Percentiles rank a stretch among this genome's conserved stretches.
Conservation (phyloP, 2,329 filamentous ascomycete genomes). For the Phialophora verrucosa region DNA sequence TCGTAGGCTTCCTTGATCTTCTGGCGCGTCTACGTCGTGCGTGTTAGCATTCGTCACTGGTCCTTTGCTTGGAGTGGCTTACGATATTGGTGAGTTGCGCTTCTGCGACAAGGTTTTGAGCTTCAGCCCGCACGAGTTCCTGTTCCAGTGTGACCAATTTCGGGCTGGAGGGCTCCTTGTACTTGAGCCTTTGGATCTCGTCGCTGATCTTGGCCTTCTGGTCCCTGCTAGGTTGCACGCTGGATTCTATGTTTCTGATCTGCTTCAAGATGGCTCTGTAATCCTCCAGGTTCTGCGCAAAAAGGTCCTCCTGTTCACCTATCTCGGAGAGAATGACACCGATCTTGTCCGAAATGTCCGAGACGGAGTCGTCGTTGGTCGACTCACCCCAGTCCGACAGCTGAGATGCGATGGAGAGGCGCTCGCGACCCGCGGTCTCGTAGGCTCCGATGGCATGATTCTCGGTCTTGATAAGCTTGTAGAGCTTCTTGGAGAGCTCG, state of each 20-base stretch:
- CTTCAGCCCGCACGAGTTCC: conserved; percentile 93
- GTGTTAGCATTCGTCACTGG: conserved; percentile 15
- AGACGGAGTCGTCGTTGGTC: conserved; percentile 83
- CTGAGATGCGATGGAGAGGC: conserved; percentile 82
- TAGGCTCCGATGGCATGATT: conserved; percentile 86
- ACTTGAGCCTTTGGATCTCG: conserved; percentile 89
- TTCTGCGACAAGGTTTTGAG: conserved; percentile 93
- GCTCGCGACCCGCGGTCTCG: conserved; percentile 83
- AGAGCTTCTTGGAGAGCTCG: conserved; percentile 86
- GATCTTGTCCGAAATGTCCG: conserved; percentile 92
- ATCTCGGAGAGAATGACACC: conserved; percentile 91
- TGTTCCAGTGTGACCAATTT: conserved; percentile 87
- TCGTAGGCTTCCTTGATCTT: conserved; percentile 97
- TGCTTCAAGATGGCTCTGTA: conserved; percentile 82
- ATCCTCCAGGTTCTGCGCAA: conserved; percentile 86
- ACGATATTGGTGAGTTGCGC: conserved; percentile 95
- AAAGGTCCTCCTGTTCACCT: conserved; percentile 89
- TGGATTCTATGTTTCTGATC: conserved; percentile 93
- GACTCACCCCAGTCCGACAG: conserved; percentile 96
- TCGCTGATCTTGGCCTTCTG: conserved; percentile 86
- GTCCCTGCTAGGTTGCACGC: conserved; percentile 89
- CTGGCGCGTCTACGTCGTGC: conserved; percentile 73
- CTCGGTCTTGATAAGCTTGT: conserved; percentile 91
- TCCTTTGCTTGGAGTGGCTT: conserved; percentile 43
- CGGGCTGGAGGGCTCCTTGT: conserved; percentile 85